phyloP scores from a whole-genome alignment of 768 basidiomycete species.

The Sutorius australiensis region DNA sequence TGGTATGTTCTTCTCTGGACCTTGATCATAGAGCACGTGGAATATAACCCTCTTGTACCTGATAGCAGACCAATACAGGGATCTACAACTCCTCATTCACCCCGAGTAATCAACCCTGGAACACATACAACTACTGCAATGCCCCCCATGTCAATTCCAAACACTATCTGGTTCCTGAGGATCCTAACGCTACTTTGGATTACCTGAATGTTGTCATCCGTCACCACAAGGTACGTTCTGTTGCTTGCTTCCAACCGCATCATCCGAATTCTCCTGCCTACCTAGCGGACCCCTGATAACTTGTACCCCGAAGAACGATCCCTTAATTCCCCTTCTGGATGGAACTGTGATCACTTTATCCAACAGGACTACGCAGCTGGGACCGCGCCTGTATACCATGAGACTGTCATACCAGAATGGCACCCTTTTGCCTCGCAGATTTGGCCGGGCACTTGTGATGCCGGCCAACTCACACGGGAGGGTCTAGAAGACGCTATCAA shows the following conservation, averaged over 20 bases:
- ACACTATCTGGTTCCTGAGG: slow-evolving; percentile 35
- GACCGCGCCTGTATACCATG: slow-evolving; percentile 37
- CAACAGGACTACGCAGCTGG: slow-evolving; percentile 40
- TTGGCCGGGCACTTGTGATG: slow-evolving; percentile 48
- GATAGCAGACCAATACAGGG: slow-evolving; percentile 24
- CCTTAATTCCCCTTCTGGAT: slow-evolving; percentile 37
- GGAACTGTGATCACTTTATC: slow-evolving; percentile 39
- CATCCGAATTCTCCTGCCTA: slow-evolving; percentile 11
- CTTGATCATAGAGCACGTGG: background rate
- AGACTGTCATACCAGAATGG: slow-evolving; percentile 35
- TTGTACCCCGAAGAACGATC: slow-evolving; percentile 41
- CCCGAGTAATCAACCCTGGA: slow-evolving; percentile 40
- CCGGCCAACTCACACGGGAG: slow-evolving; percentile 44
- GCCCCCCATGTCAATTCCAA: slow-evolving; percentile 42
- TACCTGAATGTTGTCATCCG: slow-evolving; percentile 43
- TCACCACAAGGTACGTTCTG: slow-evolving; percentile 42
- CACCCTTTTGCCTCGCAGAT: slow-evolving; percentile 44
- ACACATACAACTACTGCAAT: slow-evolving; percentile 54
- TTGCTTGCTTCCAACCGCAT: background rate
- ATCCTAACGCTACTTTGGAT: slow-evolving; percentile 31
- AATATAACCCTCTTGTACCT: background rate
- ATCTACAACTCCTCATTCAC: slow-evolving; percentile 45
- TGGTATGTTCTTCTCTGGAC: slow-evolving; percentile 4
- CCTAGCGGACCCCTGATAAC: slow-evolving; percentile 48
- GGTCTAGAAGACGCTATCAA: slow-evolving; percentile 41